phyloP scores from a whole-genome alignment of 169 alveolate genomes.

The Plasmodium fragile region DNA sequence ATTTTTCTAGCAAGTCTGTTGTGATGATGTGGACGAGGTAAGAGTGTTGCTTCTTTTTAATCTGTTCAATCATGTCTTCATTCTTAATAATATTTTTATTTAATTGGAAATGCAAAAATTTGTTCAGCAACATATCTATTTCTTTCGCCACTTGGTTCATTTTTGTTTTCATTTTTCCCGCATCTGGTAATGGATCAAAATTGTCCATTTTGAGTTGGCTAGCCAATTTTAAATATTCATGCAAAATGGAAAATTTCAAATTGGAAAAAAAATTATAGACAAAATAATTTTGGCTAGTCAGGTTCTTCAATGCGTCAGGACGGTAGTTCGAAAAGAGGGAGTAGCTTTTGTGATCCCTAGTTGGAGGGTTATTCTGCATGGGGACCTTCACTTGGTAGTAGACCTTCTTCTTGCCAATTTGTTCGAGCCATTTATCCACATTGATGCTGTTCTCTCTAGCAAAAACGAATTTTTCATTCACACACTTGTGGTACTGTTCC shows the following conservation, averaged over 20 bases:
- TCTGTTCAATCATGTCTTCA: not conserved
- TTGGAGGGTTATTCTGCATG: not conserved
- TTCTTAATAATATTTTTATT: not conserved
- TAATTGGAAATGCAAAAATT: slow-evolving; percentile 11
- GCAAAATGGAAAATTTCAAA: slow-evolving; percentile 13
- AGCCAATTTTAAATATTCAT: slow-evolving; percentile 46
- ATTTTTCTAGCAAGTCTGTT: slow-evolving; percentile 62
- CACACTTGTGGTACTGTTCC: slow-evolving; percentile 1
- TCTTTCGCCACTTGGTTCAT: not conserved
- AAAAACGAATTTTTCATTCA: slow-evolving; percentile 29
- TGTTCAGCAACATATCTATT: slow-evolving; percentile 7
- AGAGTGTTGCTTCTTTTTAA: slow-evolving; percentile 34
- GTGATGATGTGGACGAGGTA: slow-evolving; percentile 38
- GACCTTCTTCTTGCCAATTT: not conserved
- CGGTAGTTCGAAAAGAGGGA: slow-evolving; percentile 14
- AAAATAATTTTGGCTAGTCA: slow-evolving; percentile 31
- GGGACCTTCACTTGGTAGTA: not conserved
- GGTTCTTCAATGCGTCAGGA: slow-evolving; percentile 10
- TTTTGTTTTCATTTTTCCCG: slow-evolving; percentile 17
- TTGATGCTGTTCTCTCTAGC: slow-evolving; percentile 2
- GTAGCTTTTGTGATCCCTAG: not conserved
- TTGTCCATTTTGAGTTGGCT: slow-evolving; percentile 7
- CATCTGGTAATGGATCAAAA: not conserved
- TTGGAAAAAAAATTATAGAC: slow-evolving; percentile 63
- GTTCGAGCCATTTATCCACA: not conserved